These are phyloP conservation scores for Tricholoma bakamatsutake DNA, from an alignment of 768 basidiomycete species.

Conservation along the genomic window DNA sequence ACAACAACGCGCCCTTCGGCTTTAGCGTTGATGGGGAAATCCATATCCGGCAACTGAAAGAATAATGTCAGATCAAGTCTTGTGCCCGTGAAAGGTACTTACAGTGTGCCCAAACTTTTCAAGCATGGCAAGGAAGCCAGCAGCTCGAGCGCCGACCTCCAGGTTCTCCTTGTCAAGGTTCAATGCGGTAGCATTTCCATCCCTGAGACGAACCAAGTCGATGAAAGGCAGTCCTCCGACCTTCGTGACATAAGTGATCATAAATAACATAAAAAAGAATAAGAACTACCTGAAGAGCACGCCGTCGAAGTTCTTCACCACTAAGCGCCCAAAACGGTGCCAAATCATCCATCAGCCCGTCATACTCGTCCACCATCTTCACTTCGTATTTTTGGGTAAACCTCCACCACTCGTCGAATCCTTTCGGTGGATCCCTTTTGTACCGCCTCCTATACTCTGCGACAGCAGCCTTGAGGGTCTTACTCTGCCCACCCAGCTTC, in stretches of 20 bases:
- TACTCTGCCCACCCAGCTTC: constrained; percentile 71
- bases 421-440: constrained; percentile 73
- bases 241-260: constrained; percentile 24
- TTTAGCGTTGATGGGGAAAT: constrained; percentile 89
- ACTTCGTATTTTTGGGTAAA: constrained; percentile 72
- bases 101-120: constrained; percentile 63
- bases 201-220: constrained; percentile 74
- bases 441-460: constrained; percentile 79
- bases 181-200: constrained; percentile 55
- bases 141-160: constrained; percentile 73
- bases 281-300: constrained; percentile 49
- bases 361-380: constrained; percentile 87
- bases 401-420: constrained; percentile 88
- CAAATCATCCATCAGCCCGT: constrained; percentile 71
- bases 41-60: constrained; percentile 82
- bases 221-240: constrained; percentile 78
- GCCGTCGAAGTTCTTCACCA: constrained; percentile 64
- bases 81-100: constrained; percentile 12
- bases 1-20: constrained; percentile 92
- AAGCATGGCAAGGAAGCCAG: constrained; percentile 73
- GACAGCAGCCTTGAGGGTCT: constrained; percentile 72
- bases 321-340: constrained; percentile 78
- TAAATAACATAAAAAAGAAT: background rate
- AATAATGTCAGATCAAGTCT: constrained; percentile 5
- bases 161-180: constrained; percentile 48